These are phyloP conservation scores for Tolypocladium album DNA, from an alignment of 2,329 filamentous ascomycete species.

Conservation along the genomic window DNA sequence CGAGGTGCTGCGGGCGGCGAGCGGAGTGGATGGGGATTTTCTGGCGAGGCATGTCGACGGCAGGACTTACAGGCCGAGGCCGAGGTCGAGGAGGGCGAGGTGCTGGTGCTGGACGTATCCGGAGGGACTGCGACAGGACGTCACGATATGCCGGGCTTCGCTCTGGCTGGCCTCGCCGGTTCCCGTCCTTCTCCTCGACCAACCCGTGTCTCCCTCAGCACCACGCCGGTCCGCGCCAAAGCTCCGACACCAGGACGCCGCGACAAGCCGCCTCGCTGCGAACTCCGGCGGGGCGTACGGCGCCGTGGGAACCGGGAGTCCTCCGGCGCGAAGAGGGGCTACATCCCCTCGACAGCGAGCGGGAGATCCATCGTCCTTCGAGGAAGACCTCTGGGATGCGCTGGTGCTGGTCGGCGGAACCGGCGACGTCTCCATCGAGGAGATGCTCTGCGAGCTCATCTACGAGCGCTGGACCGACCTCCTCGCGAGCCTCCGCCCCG, in stretches of 20 bases:
- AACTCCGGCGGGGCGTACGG: neutral
- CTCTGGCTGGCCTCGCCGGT: neutral
- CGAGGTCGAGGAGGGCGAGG: neutral
- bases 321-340: neutral
- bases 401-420: constrained; percentile 1
- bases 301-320: neutral
- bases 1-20: neutral
- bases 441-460: constrained; percentile 12
- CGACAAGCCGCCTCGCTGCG: neutral
- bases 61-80: neutral
- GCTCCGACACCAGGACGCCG: neutral
- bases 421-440: neutral
- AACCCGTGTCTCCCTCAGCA: neutral
- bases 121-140: neutral
- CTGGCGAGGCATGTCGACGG: neutral
- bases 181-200: neutral
- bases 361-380: neutral
- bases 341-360: neutral
- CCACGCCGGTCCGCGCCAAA: neutral
- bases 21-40: neutral
- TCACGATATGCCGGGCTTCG: neutral
- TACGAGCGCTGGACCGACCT: constrained; percentile 15
- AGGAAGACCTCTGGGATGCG: constrained; percentile 1
- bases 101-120: neutral
- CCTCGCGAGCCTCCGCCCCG: constrained; percentile 6